These are phyloP conservation scores for Mortierella sp. DNA, from an alignment of 371 early-diverging fungal species.

Conservation along the genomic window DNA sequence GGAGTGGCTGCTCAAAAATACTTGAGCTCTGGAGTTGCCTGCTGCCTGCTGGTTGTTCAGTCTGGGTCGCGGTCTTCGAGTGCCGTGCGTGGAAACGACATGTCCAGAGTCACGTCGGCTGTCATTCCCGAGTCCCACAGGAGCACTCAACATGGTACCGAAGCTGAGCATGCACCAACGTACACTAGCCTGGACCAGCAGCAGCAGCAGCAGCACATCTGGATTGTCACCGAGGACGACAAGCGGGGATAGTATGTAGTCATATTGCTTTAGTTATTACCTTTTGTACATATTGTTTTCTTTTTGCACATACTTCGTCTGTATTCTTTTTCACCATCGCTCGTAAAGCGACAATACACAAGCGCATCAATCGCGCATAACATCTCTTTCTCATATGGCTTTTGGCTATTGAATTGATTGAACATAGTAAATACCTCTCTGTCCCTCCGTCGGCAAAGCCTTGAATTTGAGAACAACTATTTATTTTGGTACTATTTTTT, in stretches of 20 bases:
- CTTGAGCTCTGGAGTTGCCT: constrained; percentile 25
- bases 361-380: background rate
- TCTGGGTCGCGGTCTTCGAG: constrained; percentile 5
- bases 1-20: constrained; percentile 25
- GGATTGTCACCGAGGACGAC: background rate
- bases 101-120: constrained; percentile 9
- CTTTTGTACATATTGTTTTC: too few relatives aligned
- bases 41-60: constrained; percentile 30
- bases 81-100: background rate
- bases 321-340: background rate
- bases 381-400: background rate
- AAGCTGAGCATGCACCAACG: constrained; percentile 6
- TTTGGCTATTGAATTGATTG: background rate
- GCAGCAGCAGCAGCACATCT: constrained; percentile 9
- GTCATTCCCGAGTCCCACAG: background rate
- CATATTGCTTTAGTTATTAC: too few relatives aligned
- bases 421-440: background rate
- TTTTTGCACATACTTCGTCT: background rate
- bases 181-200: background rate
- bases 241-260: background rate
- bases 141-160: background rate
- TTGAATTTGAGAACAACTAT: too few relatives aligned
- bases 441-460: background rate
- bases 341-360: too few relatives aligned
- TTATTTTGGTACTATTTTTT: too few relatives aligned